These are phyloP conservation scores for Daldinia vernicosa DNA, from an alignment of 495 filamentous ascomycete species.

Conservation along the genomic window DNA sequence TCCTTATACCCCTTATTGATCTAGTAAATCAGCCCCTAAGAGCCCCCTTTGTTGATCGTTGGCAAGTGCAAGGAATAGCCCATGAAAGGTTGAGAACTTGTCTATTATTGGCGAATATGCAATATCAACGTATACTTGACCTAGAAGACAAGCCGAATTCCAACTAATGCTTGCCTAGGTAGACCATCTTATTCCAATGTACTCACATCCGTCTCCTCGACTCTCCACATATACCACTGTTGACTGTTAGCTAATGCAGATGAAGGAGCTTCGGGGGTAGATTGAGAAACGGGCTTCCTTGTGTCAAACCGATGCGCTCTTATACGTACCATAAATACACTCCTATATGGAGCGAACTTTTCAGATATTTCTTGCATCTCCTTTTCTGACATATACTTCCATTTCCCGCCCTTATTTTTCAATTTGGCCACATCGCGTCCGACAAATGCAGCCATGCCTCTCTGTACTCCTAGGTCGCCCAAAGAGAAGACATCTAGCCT, in stretches of 20 bases:
- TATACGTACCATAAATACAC: conserved; percentile 56
- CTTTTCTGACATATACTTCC: conserved; percentile 94
- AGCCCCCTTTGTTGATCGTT: too few species aligned
- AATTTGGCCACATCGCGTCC: conserved; percentile 84
- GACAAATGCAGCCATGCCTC: conserved; percentile 88
- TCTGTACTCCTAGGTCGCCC: conserved; percentile 93
- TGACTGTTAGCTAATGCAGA: neutral
- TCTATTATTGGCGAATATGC: neutral
- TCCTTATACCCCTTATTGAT: too few species aligned
- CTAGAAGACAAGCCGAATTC: neutral
- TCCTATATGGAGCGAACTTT: conserved; percentile 82
- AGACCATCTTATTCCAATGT: conserved; percentile 59
- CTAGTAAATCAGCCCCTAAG: too few species aligned
- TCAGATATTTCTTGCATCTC: conserved; percentile 89
- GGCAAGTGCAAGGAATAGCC: neutral
- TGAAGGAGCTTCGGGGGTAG: neutral
- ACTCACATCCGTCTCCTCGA: conserved; percentile 77
- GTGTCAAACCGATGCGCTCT: neutral
- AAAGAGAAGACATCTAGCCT: conserved; percentile 91
- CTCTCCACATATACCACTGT: conserved; percentile 71
- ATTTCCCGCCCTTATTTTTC: conserved; percentile 88
- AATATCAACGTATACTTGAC: neutral
- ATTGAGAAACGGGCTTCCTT: neutral
- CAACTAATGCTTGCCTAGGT: neutral
- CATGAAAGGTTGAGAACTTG: neutral